These are phyloP conservation scores for Suillus subaureus DNA, from an alignment of 768 basidiomycete species.

Conservation along the genomic window DNA sequence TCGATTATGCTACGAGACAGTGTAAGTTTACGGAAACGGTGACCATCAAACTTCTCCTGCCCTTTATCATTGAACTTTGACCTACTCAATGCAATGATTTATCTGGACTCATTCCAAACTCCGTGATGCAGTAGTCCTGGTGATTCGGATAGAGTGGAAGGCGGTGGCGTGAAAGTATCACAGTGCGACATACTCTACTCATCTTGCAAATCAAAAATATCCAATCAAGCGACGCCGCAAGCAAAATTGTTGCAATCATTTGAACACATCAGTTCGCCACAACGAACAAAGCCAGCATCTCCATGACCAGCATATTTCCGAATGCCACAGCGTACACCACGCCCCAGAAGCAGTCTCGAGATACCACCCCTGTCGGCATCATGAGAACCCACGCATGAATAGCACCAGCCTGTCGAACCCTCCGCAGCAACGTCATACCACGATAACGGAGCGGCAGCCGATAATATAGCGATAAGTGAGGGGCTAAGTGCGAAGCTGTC, in stretches of 20 bases:
- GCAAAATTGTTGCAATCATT: not conserved
- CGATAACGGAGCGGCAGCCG: slow-evolving; percentile 4
- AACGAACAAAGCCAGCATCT: not conserved
- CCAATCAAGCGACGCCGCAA: not conserved
- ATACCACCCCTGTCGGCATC: slow-evolving; percentile 1
- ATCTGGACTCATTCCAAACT: not conserved
- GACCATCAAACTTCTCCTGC: slow-evolving; percentile 3
- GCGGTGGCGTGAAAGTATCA: not conserved
- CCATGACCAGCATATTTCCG: not conserved
- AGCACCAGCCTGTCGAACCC: not conserved
- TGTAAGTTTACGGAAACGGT: not conserved
- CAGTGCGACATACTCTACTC: not conserved
- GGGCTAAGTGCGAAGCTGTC: slow-evolving; percentile 2
- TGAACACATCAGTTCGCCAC: not conserved
- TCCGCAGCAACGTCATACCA: not conserved
- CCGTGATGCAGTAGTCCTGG: not conserved
- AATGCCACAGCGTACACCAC: not conserved
- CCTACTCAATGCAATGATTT: not conserved
- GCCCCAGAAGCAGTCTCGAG: not conserved
- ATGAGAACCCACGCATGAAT: slow-evolving; percentile 4
- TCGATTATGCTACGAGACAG: not conserved
- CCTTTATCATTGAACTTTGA: slow-evolving; percentile 4
- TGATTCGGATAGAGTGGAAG: not conserved
- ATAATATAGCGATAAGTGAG: slow-evolving; percentile 5
- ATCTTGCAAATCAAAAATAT: not conserved